Base-by-base conservation (phyloP, 208 protist species). In the Leishmania turanica region DNA sequence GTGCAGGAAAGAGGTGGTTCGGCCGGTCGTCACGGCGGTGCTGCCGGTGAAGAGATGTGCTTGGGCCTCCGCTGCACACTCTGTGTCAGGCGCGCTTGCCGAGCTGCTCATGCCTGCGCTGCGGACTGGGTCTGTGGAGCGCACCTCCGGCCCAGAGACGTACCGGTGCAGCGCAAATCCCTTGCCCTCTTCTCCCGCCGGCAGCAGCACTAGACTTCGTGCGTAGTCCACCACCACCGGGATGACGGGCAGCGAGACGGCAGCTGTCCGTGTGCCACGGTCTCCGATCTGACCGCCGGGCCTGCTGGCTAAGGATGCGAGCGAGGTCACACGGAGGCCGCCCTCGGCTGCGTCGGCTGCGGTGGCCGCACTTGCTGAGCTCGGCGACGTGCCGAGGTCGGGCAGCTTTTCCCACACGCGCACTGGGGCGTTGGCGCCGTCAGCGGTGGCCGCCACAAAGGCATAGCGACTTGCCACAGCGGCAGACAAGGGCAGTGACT, bases 131-230 rank as follows among this genome's bases (percentile, higher is more conserved):
- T 69, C 58, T 11, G 70, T 64, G 31, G 66, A 79, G 24, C 47
- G 45, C 53, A 68, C 31, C 40, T 83, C 83, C 1, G 80, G 72
- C 19, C 80, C 82, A 3, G 88, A 84, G 54, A 80, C 66, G 79
- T 92, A 94, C 53, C 83, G 87, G 56, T 88, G 65, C 5, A 94
- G 82, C 47, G 87, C 84, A 77, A 95, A 95, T 19, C 87, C 89
- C 11, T 45, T 75, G 17, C 66, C 42, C 1, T 79, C 86, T 15
- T 78, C 78, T 3, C 69, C 77, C 27, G 69, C 79, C 34, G 84
- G 81, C 27, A 90, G 75, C 11, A 84, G 77, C 17, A 95, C 13
- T 37, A 85, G 81, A 75, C 77, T 93, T 42, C 80, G 82, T 7
- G 79, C 85, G 71, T 92, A 93, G 82, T 93, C 88, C 45, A 95